phyloP scores from a whole-genome alignment of 2,329 filamentous ascomycete species.

The Aspergillus tanneri region DNA sequence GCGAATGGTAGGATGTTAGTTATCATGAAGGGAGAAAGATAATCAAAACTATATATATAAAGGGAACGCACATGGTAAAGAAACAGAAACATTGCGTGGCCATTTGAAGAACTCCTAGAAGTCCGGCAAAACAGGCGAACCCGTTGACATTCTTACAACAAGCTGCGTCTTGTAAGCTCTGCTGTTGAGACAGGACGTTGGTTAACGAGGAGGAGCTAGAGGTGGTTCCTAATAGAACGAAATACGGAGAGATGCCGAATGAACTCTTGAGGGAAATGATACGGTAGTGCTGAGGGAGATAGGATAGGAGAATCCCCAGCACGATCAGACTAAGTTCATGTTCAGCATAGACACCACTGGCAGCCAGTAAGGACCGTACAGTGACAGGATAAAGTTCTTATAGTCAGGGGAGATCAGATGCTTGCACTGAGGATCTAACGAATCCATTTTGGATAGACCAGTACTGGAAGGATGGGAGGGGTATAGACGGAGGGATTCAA shows the following conservation, averaged over 20 bases:
- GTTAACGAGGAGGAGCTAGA: conserved; percentile 85
- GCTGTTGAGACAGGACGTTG: conserved; percentile 86
- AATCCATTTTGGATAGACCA: conserved; percentile 22
- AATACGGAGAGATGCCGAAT: conserved; percentile 93
- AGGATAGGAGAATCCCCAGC: conserved; percentile 84
- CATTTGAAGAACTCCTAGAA: conserved; percentile 87
- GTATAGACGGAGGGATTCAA: background rate
- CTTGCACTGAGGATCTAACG: conserved; percentile 44
- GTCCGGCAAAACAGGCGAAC: conserved; percentile 78
- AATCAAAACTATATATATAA: background rate
- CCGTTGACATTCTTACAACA: conserved; percentile 81
- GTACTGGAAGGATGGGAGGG: background rate
- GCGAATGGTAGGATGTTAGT: conserved; percentile 6
- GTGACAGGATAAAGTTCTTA: conserved; percentile 54
- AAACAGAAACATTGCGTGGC: conserved; percentile 92
- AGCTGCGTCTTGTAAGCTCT: conserved; percentile 75
- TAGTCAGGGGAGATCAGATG: conserved; percentile 53
- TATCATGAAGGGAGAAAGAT: background rate
- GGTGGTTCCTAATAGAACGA: conserved; percentile 88
- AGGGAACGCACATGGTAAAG: conserved; percentile 71
- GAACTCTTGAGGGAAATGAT: conserved; percentile 84
- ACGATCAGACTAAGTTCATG: conserved; percentile 64
- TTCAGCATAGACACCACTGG: conserved; percentile 15
- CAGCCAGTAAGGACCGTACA: conserved; percentile 42
- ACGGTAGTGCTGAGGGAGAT: conserved; percentile 89